Evolutionary conservation across 768 basidiomycete species (phyloP).

Genomic region (Suillus occidentalis): DNA sequence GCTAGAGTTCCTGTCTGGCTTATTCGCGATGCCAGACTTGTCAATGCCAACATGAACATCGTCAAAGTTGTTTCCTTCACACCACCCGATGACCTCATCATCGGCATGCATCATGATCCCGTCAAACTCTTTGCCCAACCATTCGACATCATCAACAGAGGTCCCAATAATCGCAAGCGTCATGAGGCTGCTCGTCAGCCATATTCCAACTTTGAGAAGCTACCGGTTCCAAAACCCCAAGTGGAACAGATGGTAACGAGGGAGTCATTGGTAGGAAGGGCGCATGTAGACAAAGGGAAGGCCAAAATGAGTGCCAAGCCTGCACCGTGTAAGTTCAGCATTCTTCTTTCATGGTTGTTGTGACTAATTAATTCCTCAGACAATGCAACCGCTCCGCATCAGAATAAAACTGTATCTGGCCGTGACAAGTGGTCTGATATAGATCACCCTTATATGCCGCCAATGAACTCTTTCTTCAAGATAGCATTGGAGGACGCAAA

Average conservation of each 20-base stretch:
- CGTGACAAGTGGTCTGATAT: slow-evolving; percentile 2
- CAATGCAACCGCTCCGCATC: neutral
- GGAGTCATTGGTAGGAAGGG: neutral
- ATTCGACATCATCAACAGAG: neutral
- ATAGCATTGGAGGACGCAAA: neutral
- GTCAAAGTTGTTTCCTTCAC: neutral
- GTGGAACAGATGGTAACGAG: neutral
- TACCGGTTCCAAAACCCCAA: neutral
- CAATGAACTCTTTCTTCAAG: neutral
- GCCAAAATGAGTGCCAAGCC: neutral
- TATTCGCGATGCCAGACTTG: neutral
- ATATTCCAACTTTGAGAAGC: neutral
- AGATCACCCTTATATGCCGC: neutral
- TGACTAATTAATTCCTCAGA: neutral
- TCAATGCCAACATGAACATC: neutral
- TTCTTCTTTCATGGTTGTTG: neutral
- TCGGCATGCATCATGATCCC: neutral
- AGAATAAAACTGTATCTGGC: neutral
- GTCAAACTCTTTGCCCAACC: neutral
- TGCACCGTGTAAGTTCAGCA: neutral
- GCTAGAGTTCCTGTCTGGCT: slow-evolving; percentile 1
- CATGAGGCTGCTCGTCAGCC: neutral
- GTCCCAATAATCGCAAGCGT: neutral
- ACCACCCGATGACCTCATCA: neutral
- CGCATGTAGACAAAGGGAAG: neutral